Evolutionary conservation across 805 yeast genomes (phyloP).

Genomic region (Brettanomyces custersianus): DNA sequence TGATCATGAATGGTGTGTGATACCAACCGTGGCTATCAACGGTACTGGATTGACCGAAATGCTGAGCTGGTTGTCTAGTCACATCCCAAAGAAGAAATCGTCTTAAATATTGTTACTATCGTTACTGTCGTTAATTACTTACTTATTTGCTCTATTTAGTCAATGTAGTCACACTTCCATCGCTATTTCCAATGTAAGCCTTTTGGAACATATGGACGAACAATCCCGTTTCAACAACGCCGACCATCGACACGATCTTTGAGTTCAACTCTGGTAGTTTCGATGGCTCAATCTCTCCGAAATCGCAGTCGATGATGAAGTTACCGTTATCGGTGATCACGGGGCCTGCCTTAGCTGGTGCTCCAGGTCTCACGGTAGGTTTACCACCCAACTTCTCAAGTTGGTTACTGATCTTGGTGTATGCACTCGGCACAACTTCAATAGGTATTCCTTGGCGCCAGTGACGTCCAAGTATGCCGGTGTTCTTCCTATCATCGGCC

Average conservation of each 20-base stretch:
- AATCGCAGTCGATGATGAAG: conserved; percentile 86
- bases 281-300: conserved; percentile 57
- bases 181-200: conserved; percentile 84
- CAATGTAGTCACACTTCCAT: conserved; percentile 41
- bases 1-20: conserved; percentile 81
- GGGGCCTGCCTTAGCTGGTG: conserved; percentile 92
- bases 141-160: conserved; percentile 17
- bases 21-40: conserved; percentile 82
- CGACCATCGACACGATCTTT: conserved; percentile 66
- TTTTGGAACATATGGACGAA: conserved; percentile 66
- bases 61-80: conserved; percentile 73
- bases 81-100: conserved; percentile 17
- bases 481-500: conserved; percentile 85
- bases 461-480: conserved; percentile 59
- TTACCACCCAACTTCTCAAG: conserved; percentile 56
- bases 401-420: conserved; percentile 63
- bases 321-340: conserved; percentile 93
- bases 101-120: background rate
- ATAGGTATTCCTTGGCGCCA: conserved; percentile 95
- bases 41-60: conserved; percentile 90
- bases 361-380: conserved; percentile 73
- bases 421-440: conserved; percentile 87
- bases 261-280: conserved; percentile 45
- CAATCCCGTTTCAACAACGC: conserved; percentile 94
- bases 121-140: background rate